Base-by-base conservation (phyloP, 2,329 filamentous ascomycete genomes). In the Orbilia oligospora region DNA sequence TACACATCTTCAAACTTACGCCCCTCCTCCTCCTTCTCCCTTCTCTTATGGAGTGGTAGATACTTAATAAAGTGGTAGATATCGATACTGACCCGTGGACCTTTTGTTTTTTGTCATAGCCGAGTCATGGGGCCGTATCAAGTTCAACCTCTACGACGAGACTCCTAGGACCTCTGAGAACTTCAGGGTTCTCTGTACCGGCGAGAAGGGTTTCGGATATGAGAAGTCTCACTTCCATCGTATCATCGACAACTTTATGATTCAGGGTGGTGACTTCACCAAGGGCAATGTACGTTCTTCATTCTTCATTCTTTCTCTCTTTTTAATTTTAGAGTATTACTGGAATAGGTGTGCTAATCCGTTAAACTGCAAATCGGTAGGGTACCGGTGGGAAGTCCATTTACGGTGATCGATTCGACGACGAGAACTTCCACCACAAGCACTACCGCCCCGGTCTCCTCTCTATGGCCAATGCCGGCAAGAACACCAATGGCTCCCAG, bases 251-350 rank as follows among this genome's bases (percentile, higher is more conserved):
- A 86, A 93, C 75, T 97, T 97, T 89, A 97, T 97, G 94, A 91
- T 97, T 83, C 94, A 97, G 89, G 94, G 93, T 85, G 93, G 93
- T 89, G 93, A 97, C 89, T 97, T 97, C 88, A 97, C 93, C 86
- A 92, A 92, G 84, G 90, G 91, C 84, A 96, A 97, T 87, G 94
- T 97, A 88, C 86, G 92, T 87, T 53, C 20, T 55, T 36, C 16
- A 30, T 6, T 30, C 27, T 30, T 30, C 27, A 3, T 30, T 30
- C 27, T 30, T 30, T 30, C 3, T 30, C 6, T 3, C 27, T 30
- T 30, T 6, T 30, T 30, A 6, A 30, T 30, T 6, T 3, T 30
- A 3, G 27, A 30, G n/a, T n/a, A 30, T 30, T 30, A 30, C 6
- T 6, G 3, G 27, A 30, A 30, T 30, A 30, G n/a, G 3, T 30